A percentile compares a stretch with the other conserved stretches of the same genome.
Conservation (phyloP, 2,329 filamentous ascomycete genomes). For the Verticillium klebahnii region DNA sequence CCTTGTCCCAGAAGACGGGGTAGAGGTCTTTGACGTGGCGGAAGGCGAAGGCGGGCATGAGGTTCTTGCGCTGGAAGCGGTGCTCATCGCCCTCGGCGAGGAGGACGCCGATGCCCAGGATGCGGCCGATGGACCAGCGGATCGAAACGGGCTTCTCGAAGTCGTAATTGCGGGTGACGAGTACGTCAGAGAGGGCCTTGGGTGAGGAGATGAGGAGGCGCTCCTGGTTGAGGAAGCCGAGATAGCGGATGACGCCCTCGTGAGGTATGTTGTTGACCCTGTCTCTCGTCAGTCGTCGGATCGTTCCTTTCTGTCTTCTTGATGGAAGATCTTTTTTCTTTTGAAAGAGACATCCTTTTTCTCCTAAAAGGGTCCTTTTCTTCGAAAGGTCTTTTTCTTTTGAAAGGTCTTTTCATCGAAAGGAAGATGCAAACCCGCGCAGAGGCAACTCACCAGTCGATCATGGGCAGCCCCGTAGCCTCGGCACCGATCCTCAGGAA, state of each 20-base stretch:
- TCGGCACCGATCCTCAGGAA: constrained; percentile 31
- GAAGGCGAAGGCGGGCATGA: constrained; percentile 81
- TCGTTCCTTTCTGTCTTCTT: neutral
- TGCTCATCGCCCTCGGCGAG: constrained; percentile 90
- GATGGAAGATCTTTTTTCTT: too few species aligned
- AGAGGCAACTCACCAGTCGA: constrained; percentile 38
- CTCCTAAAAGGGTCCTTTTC: too few species aligned
- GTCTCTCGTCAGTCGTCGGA: constrained; percentile 15
- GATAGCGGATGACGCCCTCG: constrained; percentile 65
- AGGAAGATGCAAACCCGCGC: too few species aligned
- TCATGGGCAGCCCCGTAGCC: constrained; percentile 38
- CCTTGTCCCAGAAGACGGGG: constrained; percentile 78
- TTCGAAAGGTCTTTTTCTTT: too few species aligned
- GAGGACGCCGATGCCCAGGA: constrained; percentile 68
- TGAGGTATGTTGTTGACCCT: constrained; percentile 61
- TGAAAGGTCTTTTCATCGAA: too few species aligned
- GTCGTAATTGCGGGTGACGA: constrained; percentile 65
- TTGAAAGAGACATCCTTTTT: too few species aligned
- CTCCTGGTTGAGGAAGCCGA: constrained; percentile 57
- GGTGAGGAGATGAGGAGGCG: constrained; percentile 57
- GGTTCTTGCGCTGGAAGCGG: constrained; percentile 71
- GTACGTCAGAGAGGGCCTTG: constrained; percentile 64
- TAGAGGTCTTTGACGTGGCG: constrained; percentile 82
- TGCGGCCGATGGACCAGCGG: constrained; percentile 50
- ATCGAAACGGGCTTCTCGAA: constrained; percentile 60